Base-by-base conservation (phyloP, 2,329 filamentous ascomycete species). In the Arthrobotrys pseudoclavata region DNA sequence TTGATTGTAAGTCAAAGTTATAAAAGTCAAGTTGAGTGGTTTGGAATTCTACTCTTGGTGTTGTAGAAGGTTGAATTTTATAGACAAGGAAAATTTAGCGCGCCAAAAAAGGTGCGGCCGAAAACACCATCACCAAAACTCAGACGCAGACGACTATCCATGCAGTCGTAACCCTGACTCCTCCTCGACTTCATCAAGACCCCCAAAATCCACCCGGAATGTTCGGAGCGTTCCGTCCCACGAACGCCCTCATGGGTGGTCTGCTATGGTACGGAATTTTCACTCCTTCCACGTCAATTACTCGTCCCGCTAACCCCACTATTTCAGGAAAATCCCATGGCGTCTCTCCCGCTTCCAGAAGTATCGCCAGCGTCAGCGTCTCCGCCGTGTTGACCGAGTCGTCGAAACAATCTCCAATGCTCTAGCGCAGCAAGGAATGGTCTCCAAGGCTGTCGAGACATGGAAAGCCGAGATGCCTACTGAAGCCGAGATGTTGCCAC, bases 381-480 rank as follows among this genome's bases (percentile, higher is more conserved):
- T 97, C 79, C 91, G 92, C 79, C 89, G 91, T 67, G 94, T 99
- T 79, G 96, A 99, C 85, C 87, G 87, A 55, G 90, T 98, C n/a
- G 90, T 99, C 76, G 89, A 91, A 72, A 94, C 92, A 15, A 85
- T 99, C 79, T 92, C 93, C 82, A 88, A 86, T 52, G 94, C 95
- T 18, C 88, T 98, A 67, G 87, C 89, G 64, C 92, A 91, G 84
- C 90, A 92, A 72, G 87, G 90, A 82, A 88, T 90, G 76, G 88
- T 90, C 55, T 86, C 88, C 69, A 93, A 93, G 85, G 88, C 92
- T 67, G 87, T 99, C 75, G 91, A 97, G 84, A 86, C 91, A 83
- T 99, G 96, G 96, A 97, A 96, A 87, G 87, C 88, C 42, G 93
- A 97, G 85, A 99, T 99, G 96, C 96, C 96, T 22, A 92, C 90